These are phyloP conservation scores for Yamadazyma friedrichii DNA, from an alignment of 1,139 yeast species.

Conservation along the genomic window DNA sequence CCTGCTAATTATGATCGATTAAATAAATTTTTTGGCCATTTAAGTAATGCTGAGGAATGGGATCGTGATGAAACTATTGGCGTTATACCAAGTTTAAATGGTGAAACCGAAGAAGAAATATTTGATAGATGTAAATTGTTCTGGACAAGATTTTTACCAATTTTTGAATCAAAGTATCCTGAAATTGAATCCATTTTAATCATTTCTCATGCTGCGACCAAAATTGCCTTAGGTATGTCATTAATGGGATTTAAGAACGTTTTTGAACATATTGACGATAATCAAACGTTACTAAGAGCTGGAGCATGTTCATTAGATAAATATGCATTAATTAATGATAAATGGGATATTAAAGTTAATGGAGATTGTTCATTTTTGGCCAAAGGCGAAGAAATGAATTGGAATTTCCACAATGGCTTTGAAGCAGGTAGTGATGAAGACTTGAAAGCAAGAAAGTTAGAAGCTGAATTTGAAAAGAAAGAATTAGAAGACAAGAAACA, in stretches of 20 bases:
- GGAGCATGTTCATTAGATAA: slow-evolving; percentile 48
- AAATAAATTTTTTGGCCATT: slow-evolving; percentile 46
- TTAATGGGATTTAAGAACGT: slow-evolving; percentile 50
- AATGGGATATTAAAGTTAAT: slow-evolving; percentile 59
- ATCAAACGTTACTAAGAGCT: slow-evolving; percentile 39
- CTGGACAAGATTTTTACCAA: slow-evolving; percentile 49
- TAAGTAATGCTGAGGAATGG: slow-evolving; percentile 41
- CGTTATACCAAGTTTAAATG: slow-evolving; percentile 52
- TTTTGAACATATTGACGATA: slow-evolving; percentile 45
- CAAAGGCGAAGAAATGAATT: slow-evolving; percentile 88
- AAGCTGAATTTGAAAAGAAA: slow-evolving; percentile 17
- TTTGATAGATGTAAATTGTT: slow-evolving; percentile 53
- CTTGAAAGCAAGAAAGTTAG: slow-evolving; percentile 47
- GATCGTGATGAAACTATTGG: slow-evolving; percentile 42
- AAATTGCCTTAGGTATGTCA: slow-evolving; percentile 74
- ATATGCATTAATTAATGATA: slow-evolving; percentile 23
- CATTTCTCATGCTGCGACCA: slow-evolving; percentile 83
- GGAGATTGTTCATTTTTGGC: slow-evolving; percentile 68
- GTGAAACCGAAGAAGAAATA: slow-evolving; percentile 67
- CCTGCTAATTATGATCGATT: slow-evolving; percentile 58
- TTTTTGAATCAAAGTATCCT: slow-evolving; percentile 53
- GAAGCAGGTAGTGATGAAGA: slow-evolving; percentile 84
- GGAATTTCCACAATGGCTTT: slow-evolving; percentile 69
- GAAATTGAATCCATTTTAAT: slow-evolving; percentile 55
- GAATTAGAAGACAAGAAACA: slow-evolving; percentile 15